Conservation (phyloP, 371 early-diverging fungal species). For the Rhizopus delemar region DNA sequence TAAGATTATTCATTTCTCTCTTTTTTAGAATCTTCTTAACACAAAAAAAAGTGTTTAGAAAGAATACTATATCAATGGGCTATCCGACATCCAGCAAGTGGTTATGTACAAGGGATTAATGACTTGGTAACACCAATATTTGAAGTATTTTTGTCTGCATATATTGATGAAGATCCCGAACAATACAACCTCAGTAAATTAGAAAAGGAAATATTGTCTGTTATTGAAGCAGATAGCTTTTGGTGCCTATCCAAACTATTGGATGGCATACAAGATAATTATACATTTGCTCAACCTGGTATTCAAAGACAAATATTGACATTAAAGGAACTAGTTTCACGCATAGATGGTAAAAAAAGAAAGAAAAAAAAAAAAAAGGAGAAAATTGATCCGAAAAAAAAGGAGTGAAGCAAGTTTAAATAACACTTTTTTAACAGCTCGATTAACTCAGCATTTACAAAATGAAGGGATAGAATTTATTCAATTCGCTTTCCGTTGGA, state of each 20-base stretch:
- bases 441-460: constrained; percentile 79
- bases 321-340: constrained; percentile 85
- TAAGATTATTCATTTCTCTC: constrained; percentile 27
- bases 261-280: constrained; percentile 98
- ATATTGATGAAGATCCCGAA: constrained; percentile 75
- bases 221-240: constrained; percentile 93
- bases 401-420: no score
- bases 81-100: constrained; percentile 95
- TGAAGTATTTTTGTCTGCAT: constrained; percentile 81
- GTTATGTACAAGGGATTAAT: constrained; percentile 99
- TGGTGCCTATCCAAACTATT: constrained; percentile 95
- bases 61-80: constrained; percentile 96
- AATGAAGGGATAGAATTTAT: constrained; percentile 92
- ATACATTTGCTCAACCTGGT: constrained; percentile 95
- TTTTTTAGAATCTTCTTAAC: neutral
- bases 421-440: constrained; percentile 47
- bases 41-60: constrained; percentile 69
- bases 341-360: constrained; percentile 77
- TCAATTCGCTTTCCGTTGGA: constrained; percentile 99
- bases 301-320: constrained; percentile 88
- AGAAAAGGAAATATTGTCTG: constrained; percentile 58
- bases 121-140: constrained; percentile 97
- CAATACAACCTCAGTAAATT: constrained; percentile 63
- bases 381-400: neutral
- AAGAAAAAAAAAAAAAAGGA: neutral